A percentile compares a stretch with the other conserved stretches of the same genome.
Conservation (phyloP, 2,329 filamentous ascomycete species). For the Ophiostoma ips region DNA sequence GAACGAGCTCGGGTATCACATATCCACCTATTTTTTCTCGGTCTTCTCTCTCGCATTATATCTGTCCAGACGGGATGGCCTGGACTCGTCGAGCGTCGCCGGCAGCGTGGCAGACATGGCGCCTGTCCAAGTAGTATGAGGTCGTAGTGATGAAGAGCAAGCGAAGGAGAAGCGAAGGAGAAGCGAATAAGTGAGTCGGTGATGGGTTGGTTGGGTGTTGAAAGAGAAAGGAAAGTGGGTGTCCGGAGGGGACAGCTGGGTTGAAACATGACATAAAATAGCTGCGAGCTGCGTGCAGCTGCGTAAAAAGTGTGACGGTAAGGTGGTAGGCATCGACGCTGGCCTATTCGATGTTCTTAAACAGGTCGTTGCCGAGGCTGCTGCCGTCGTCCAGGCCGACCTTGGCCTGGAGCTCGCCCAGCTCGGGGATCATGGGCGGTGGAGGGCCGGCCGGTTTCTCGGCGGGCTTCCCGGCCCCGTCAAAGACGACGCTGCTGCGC, state of each 20-base stretch:
- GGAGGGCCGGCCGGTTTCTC: constrained; percentile 31
- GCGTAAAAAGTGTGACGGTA: not conserved
- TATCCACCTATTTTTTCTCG: constrained; percentile 9
- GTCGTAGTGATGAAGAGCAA: not conserved
- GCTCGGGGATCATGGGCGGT: constrained; percentile 47
- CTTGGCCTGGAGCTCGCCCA: constrained; percentile 37
- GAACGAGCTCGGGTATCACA: constrained; percentile 14
- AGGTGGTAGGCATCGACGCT: not conserved
- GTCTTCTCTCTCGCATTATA: not conserved
- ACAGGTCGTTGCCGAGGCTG: constrained; percentile 37
- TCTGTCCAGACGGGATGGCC: not conserved
- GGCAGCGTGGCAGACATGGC: not conserved
- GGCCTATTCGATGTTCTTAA: constrained; percentile 37
- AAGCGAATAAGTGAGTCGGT: not conserved
- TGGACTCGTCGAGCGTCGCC: not conserved
- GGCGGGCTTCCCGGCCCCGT: constrained; percentile 20
- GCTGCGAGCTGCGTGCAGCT: not conserved
- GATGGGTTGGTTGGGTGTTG: no score
- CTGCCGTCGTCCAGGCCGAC: constrained; percentile 30
- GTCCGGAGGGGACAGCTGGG: not conserved
- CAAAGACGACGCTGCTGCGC: constrained; percentile 29
- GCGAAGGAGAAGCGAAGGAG: not conserved
- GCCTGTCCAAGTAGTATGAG: not conserved
- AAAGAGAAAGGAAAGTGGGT: not conserved
- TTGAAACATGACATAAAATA: not conserved